Percentiles rank a stretch among this genome's conserved stretches.
phyloP scores from a whole-genome alignment of 176 grass and related monocot species.

The Eleusine indica region DNA sequence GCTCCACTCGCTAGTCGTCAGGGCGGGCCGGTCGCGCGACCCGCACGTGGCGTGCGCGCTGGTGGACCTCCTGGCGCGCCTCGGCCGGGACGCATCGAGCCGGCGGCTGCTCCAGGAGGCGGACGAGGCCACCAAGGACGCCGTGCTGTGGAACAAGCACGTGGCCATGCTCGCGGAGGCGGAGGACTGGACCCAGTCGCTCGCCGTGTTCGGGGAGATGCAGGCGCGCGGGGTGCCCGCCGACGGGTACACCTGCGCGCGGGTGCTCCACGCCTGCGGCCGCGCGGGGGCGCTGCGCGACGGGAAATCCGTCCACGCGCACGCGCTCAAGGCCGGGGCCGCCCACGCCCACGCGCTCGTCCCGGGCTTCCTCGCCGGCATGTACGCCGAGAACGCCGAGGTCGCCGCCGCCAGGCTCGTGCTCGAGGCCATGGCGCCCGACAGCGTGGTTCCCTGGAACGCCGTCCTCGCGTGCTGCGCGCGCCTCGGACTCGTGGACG shows the following conservation, averaged over 20 bases:
- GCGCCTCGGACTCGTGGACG: slow-evolving; percentile 67
- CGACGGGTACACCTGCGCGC: slow-evolving; percentile 69
- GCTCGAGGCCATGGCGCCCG: slow-evolving; percentile 42
- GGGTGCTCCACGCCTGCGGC: slow-evolving; percentile 75
- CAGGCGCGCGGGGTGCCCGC: slow-evolving; percentile 50
- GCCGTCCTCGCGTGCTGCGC: slow-evolving; percentile 74
- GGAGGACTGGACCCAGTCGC: slow-evolving; percentile 48
- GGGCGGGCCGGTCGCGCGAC: slow-evolving; percentile 51
- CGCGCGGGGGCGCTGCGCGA: slow-evolving; percentile 45
- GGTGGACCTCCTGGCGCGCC: slow-evolving; percentile 64
- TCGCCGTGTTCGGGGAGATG: slow-evolving; percentile 67
- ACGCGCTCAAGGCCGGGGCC: slow-evolving; percentile 47
- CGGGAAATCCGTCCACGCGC: slow-evolving; percentile 61
- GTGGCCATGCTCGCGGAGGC: slow-evolving; percentile 63
- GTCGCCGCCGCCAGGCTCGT: slow-evolving; percentile 53
- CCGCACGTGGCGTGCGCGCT: slow-evolving; percentile 65
- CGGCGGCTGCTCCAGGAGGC: slow-evolving; percentile 53
- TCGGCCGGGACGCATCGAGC: slow-evolving; percentile 41
- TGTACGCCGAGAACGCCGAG: slow-evolving; percentile 80
- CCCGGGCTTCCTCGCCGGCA: slow-evolving; percentile 75
- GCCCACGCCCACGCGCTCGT: slow-evolving; percentile 43
- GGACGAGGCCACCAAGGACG: slow-evolving; percentile 2
- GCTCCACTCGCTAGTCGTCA: slow-evolving; percentile 58
- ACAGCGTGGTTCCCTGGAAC: slow-evolving; percentile 71
- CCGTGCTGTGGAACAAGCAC: slow-evolving; percentile 81